These are phyloP conservation scores for Psidium friedrichsthalianum DNA, from an alignment of 345 rosid species.

Conservation along the genomic window DNA sequence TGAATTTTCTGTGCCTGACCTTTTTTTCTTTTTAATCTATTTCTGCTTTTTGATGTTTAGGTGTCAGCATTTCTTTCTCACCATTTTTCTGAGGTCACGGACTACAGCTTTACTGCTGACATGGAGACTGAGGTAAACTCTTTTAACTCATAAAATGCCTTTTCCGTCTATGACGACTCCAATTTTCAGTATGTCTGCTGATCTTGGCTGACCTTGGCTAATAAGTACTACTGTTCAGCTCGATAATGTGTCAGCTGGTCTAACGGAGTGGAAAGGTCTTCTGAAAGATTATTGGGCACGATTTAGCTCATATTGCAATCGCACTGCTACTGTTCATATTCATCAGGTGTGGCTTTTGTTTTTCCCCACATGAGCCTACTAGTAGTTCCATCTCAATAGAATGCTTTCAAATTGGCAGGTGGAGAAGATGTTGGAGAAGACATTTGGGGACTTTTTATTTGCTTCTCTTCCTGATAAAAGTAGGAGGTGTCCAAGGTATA, in stretches of 20 bases:
- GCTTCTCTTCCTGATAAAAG: conserved; percentile 62
- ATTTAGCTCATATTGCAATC: conserved; percentile 68
- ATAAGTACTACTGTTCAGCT: conserved; percentile 41
- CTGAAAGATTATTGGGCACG: conserved; percentile 88
- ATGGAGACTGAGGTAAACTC: conserved; percentile 87
- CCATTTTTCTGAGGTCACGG: conserved; percentile 84
- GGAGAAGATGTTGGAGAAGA: conserved; percentile 92
- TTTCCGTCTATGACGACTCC: neutral
- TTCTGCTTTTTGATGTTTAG: conserved; percentile 21
- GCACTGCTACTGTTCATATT: conserved; percentile 53
- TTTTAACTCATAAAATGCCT: neutral
- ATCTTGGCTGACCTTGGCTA: neutral
- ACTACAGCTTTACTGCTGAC: conserved; percentile 96
- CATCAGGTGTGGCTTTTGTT: conserved; percentile 44
- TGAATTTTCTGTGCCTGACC: neutral
- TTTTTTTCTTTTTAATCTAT: neutral
- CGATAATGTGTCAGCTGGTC: conserved; percentile 91
- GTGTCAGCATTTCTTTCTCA: conserved; percentile 92
- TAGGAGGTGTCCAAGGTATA: conserved; percentile 79
- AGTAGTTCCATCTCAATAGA: neutral
- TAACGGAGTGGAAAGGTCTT: conserved; percentile 98
- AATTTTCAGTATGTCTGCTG: neutral
- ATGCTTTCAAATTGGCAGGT: conserved; percentile 32
- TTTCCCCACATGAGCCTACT: neutral
- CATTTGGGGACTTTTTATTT: conserved; percentile 65